Conservation (phyloP, 2,329 filamentous ascomycete genomes). For the Sporothrix protearum region DNA sequence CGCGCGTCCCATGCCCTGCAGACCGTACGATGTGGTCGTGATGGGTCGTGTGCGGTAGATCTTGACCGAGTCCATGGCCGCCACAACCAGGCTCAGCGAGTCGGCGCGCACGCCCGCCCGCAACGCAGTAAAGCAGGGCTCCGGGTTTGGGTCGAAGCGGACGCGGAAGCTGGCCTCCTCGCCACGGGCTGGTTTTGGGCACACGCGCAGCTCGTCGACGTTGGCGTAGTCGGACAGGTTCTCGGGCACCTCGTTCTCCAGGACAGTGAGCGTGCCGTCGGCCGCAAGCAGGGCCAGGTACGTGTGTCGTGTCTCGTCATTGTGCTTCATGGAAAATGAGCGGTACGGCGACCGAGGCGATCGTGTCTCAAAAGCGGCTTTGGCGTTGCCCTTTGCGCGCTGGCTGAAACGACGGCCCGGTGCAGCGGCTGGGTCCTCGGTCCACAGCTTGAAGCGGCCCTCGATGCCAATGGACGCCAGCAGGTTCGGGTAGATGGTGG, state of each 20-base stretch:
- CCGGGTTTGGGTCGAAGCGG: slow-evolving; percentile 81
- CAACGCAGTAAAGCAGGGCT: slow-evolving; percentile 73
- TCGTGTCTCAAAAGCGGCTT: slow-evolving; percentile 54
- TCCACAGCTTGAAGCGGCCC: slow-evolving; percentile 87
- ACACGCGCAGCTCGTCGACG: slow-evolving; percentile 73
- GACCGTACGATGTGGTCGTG: slow-evolving; percentile 49
- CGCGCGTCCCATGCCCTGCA: slow-evolving; percentile 60
- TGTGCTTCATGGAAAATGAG: slow-evolving; percentile 79
- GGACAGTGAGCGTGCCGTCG: slow-evolving; percentile 74
- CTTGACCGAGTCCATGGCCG: slow-evolving; percentile 76
- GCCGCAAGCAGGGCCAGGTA: slow-evolving; percentile 76
- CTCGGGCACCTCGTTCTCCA: slow-evolving; percentile 82
- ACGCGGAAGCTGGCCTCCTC: slow-evolving; percentile 86
- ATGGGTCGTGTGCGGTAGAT: slow-evolving; percentile 73
- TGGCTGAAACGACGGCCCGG: slow-evolving; percentile 77
- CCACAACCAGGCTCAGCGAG: slow-evolving; percentile 76
- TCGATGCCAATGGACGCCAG: slow-evolving; percentile 86
- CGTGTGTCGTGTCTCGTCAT: slow-evolving; percentile 74
- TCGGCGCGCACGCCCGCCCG: slow-evolving; percentile 77
- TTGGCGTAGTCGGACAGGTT: slow-evolving; percentile 71
- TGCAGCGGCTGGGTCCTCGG: slow-evolving; percentile 78
- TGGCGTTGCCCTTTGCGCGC: slow-evolving; percentile 46
- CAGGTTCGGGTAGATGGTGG: slow-evolving; percentile 79
- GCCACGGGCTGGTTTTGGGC: slow-evolving; percentile 66
- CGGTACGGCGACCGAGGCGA: slow-evolving; percentile 65